Evolutionary conservation across 2,329 filamentous ascomycete species (phyloP), one percentile per base, ranked within the genome.

Genomic region (Knufia fluminis): DNA sequence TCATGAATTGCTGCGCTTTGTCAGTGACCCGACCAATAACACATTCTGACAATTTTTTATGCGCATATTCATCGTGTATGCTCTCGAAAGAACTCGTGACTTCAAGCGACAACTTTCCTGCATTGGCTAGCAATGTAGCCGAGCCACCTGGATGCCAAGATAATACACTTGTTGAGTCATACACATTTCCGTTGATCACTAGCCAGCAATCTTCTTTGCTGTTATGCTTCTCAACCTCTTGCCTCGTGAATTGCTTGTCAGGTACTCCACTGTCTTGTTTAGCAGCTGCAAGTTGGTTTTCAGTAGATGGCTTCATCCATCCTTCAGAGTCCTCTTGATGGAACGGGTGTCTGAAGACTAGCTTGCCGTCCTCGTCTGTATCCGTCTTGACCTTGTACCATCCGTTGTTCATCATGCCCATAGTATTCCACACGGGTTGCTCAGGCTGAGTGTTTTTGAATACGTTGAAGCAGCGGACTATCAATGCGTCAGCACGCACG

Each of bases 381-480:
- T n/a, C 65, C 59, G 0, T 61, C 40, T 67, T 68, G 12, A 77
- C 68, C 1, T 60, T 52, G 52, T 76, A 76, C 69, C 69, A 73
- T 52, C 68, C 69, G 39, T 76, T 77, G 59, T 77, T 77, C 73
- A 77, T 76, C 71, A 76, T 75, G 62, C 62, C 63, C 68, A 72
- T 67, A 1, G 72, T 63, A 51, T 75, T 76, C 73, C 73, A 77
- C 3, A 59, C 62, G 3, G 66, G 64, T 17, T 66, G 60, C 50
- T 67, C 57, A 1, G 74, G 73, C 52, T 77, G 73, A 1, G 71
- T 74, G 52, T 74, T 74, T 52, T 74, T 76, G 60, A 70, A 70
- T 0, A 71, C 71, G 48, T 76, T 70, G 58, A 70, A 73, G 51
- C 69, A 71, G 16, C 72, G 66, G 3, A 75, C 73, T 0, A 59